Conservation (phyloP, 805 yeast genomes). For the Groenewaldozyma salmanticensis region DNA sequence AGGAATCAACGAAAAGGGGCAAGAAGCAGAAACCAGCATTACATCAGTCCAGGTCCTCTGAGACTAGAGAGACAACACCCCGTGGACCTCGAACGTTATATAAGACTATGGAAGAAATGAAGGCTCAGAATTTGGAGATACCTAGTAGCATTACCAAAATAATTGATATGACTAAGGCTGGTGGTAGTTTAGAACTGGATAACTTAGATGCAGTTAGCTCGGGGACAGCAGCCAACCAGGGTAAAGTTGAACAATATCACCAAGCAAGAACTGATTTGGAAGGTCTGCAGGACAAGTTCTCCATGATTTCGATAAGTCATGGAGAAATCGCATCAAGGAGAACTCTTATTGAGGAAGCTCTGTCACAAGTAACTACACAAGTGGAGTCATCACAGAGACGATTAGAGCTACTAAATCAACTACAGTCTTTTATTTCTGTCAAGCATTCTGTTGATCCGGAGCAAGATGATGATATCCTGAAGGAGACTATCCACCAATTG, state of each 20-base stretch:
- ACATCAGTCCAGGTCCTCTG: conserved; percentile 4
- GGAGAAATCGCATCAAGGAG: neutral
- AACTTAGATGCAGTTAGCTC: conserved; percentile 4
- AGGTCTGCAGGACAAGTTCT: neutral
- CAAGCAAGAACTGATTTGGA: conserved; percentile 17
- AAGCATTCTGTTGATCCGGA: neutral
- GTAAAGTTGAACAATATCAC: neutral
- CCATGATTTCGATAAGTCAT: neutral
- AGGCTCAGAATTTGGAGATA: conserved; percentile 21
- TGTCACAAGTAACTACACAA: neutral
- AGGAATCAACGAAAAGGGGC: conserved; percentile 23
- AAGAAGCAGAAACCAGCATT: conserved; percentile 10
- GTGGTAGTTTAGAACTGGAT: conserved; percentile 1
- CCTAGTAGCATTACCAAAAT: conserved; percentile 19
- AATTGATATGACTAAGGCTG: conserved; percentile 19
- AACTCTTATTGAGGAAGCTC: neutral
- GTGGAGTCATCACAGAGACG: neutral
- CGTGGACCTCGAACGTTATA: conserved; percentile 17
- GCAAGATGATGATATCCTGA: neutral
- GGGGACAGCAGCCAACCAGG: conserved; percentile 1
- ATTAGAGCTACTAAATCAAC: neutral
- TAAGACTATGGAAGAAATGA: conserved; percentile 23
- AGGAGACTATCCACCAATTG: too few relatives aligned
- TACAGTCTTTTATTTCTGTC: neutral
- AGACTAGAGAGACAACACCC: too few relatives aligned